Conservation (phyloP, 2,329 filamentous ascomycete genomes). For the Hortaea sp. region DNA sequence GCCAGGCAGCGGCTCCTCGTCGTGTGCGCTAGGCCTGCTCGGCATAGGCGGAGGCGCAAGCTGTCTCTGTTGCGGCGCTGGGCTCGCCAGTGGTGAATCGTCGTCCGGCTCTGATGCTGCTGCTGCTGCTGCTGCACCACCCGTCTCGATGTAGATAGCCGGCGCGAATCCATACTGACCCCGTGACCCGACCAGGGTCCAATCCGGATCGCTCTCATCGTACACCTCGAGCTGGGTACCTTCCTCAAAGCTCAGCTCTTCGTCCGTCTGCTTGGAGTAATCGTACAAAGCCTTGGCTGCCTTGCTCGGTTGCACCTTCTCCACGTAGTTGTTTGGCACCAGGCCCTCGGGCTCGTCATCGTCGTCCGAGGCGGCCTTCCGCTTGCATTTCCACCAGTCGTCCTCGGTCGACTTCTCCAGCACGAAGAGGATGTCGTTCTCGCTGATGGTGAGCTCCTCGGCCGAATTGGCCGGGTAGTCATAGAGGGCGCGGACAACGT, state of each 20-base stretch:
- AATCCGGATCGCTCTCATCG: slow-evolving; percentile 86
- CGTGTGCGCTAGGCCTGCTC: slow-evolving; percentile 24
- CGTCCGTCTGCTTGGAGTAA: slow-evolving; percentile 92
- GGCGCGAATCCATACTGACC: slow-evolving; percentile 90
- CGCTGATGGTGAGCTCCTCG: slow-evolving; percentile 72
- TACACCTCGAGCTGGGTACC: slow-evolving; percentile 75
- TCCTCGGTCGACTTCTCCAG: slow-evolving; percentile 66
- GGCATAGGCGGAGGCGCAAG: slow-evolving; percentile 30
- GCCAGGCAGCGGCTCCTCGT: slow-evolving; percentile 28
- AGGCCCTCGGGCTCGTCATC: slow-evolving; percentile 85
- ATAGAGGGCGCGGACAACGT: slow-evolving; percentile 82
- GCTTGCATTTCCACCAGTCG: slow-evolving; percentile 97
- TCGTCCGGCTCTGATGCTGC: slow-evolving; percentile 40
- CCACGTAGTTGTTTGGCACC: slow-evolving; percentile 89
- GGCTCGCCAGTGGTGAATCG: slow-evolving; percentile 36
- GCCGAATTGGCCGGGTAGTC: slow-evolving; percentile 83
- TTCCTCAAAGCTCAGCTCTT: slow-evolving; percentile 92
- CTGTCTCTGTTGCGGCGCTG: slow-evolving; percentile 12
- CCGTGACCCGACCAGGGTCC: slow-evolving; percentile 81
- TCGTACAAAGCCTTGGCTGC: slow-evolving; percentile 93
- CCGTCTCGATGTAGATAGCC: slow-evolving; percentile 84
- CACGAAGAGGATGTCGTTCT: slow-evolving; percentile 83
- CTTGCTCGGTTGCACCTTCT: slow-evolving; percentile 61
- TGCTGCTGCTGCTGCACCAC: slow-evolving; percentile 32
- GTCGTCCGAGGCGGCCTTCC: slow-evolving; percentile 65